Percentiles rank a stretch among this genome's conserved stretches.
phyloP scores from a whole-genome alignment of 73 alveolate genomes.

The Effrenium voratum region DNA sequence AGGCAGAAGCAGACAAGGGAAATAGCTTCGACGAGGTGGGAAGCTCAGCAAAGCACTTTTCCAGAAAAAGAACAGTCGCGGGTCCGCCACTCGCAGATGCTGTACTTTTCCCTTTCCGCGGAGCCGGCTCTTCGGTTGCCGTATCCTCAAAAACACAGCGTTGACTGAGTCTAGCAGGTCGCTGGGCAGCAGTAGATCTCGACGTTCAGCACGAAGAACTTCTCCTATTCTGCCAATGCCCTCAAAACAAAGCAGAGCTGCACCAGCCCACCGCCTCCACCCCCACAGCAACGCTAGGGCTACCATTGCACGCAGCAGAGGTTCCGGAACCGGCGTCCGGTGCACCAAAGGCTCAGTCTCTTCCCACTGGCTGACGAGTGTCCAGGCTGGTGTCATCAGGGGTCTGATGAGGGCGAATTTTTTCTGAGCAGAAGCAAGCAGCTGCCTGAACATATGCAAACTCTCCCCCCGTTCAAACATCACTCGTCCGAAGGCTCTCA shows the following conservation, averaged over 20 bases:
- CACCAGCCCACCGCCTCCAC: background rate
- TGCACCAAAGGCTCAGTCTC: background rate
- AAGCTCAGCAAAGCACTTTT: background rate
- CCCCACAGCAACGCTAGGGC: background rate
- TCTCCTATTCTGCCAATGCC: constrained; percentile 6
- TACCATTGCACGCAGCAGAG: background rate
- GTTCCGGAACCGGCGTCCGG: background rate
- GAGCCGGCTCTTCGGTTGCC: background rate
- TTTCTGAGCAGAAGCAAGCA: background rate
- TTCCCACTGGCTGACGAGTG: background rate
- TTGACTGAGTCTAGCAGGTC: background rate
- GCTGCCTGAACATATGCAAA: background rate
- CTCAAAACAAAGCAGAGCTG: background rate
- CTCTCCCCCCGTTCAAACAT: background rate
- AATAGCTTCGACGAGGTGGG: background rate
- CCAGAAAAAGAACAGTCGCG: too few species aligned
- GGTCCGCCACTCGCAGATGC: background rate
- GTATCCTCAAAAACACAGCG: background rate
- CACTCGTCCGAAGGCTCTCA: background rate
- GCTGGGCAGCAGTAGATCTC: background rate
- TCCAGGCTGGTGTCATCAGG: background rate
- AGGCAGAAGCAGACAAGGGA: background rate
- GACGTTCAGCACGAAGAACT: background rate
- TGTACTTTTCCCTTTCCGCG: background rate
- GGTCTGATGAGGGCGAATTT: background rate